Evolutionary conservation across 176 grass and related monocot genomes (phyloP), one percentile per base, ranked within the genome.

Genomic region (Oryza glumipatula): DNA sequence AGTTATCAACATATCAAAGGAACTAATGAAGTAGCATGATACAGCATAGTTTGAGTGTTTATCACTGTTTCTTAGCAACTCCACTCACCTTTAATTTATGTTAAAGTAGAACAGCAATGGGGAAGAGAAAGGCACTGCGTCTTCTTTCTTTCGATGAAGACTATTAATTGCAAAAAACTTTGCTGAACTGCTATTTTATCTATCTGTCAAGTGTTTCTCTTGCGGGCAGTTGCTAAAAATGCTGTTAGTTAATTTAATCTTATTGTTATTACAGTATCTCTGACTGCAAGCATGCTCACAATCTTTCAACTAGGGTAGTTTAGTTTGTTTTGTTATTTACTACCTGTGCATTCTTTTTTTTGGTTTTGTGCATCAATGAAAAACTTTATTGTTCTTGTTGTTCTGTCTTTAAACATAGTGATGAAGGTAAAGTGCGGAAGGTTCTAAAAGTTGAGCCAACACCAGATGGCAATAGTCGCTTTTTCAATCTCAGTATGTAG

Each of bases 401-500:
- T 52, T 80, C 12, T 2, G 63, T 68, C 77, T 83, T 76, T 10
- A 49, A 68, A 80, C 74, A 82, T 78, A 98, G 96, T 8, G 96
- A 98, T 32, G 96, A 98, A 92, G 96, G 96, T 71, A 94, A 95
- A 89, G 84, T 98, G 51, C 89, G 91, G 38, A 98, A 98, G 63
- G 52, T 98, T 82, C 72, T 98, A 16, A 98, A 94, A 83, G 89
- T 87, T 74, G 96, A 98, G 88, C 96, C 96, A 66, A 92, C 94
- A 71, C 96, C 93, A 70, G 96, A 98, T 92, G 93, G 96, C 79
- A 95, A 89, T 58, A 86, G 96, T n/a, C 89, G 89, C 13, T 94
- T 95, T 89, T 98, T 98, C 82, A 98, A 95, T 92, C 96, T 98
- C 43, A 98, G 96, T 98, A 98, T 78, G 87, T 86, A 36, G 36